Evolutionary conservation across 148 eudicot species (phyloP), one percentile per base, ranked within the genome.

Genomic region (Chenopodium formosanum): DNA sequence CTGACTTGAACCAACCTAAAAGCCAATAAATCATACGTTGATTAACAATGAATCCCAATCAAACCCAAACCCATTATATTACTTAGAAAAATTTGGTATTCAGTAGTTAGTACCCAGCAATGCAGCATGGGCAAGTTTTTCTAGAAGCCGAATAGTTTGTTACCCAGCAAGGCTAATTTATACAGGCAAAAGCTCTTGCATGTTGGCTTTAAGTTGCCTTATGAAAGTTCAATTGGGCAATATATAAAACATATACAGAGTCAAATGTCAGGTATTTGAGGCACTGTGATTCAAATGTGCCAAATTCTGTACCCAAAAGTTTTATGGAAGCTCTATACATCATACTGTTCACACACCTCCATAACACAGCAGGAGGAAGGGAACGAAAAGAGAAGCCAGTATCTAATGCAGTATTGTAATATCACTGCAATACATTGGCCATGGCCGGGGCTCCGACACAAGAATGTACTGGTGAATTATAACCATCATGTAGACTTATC

Each of bases 301-400:
- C 78, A 78, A 27, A 9, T 50, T 20, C 58, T 44, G 47, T 76
- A 29, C 70, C 29, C 67, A 22, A 60, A 32, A 12, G 68, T 7
- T 25, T 50, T 32, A 22, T 75, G 47, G 13, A 20, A 78, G 47
- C 78, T 65, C 82, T 83, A 72, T 83, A 83, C 85, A 83, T 60
- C 67, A 70, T 29, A 46, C 46, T 66, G 37, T 64, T 77, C 65
- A 48, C 78, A 64, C 52, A 68, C 73, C 76, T 83, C 62, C 48
- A 46, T 16, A 50, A 53, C 64, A 60, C 11, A 31, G 47, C 53
- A 70, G 69, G 44, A 48, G 32, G 22, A 60, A 48, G 32, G 31
- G 79, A n/a, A 69, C 46, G 31, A 75, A n/a, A 44, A 20, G 60
- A 75, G 64, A 81, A 32, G 46, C 31, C 31, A 22, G 25, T 80